A percentile compares a stretch with the other conserved stretches of the same genome.
phyloP scores from a whole-genome alignment of 1,284 basidiomycete species.

The Cryptococcus hybrid region DNA sequence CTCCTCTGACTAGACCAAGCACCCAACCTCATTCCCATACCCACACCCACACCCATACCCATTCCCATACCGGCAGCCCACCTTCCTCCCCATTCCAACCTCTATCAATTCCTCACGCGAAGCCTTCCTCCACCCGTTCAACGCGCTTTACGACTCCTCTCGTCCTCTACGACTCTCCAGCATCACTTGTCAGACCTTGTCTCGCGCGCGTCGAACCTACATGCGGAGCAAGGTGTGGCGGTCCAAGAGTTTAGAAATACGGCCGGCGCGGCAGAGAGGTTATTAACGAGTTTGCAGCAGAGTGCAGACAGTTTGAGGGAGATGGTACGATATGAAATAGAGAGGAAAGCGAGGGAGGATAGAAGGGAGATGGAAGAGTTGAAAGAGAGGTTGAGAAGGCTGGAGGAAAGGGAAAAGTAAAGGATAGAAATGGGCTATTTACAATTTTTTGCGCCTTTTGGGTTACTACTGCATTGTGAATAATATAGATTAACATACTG shows the following conservation, averaged over 20 bases:
- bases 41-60: not conserved
- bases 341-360: slow-evolving; percentile 18
- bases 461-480: not conserved
- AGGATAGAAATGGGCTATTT: no score
- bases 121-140: slow-evolving; percentile 32
- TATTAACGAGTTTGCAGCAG: slow-evolving; percentile 36
- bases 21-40: not conserved
- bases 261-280: slow-evolving; percentile 26
- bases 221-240: slow-evolving; percentile 23
- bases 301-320: slow-evolving; percentile 43
- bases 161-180: slow-evolving; percentile 24
- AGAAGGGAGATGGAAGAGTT: slow-evolving; percentile 26
- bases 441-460: not conserved
- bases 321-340: slow-evolving; percentile 47
- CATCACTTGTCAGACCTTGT: slow-evolving; percentile 31
- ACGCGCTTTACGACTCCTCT: slow-evolving; percentile 38
- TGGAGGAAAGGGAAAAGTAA: slow-evolving; percentile 13
- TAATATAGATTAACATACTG: no score
- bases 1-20: no score
- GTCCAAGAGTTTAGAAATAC: slow-evolving; percentile 43
- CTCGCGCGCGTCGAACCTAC: slow-evolving; percentile 31
- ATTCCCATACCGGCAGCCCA: not conserved
- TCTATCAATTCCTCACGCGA: slow-evolving; percentile 13
- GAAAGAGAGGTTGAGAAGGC: slow-evolving; percentile 18
- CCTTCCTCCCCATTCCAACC: not conserved